Evolutionary conservation across 192 early-diverging fungal species (phyloP).

Genomic region (Phlyctochytrium planicorne): DNA sequence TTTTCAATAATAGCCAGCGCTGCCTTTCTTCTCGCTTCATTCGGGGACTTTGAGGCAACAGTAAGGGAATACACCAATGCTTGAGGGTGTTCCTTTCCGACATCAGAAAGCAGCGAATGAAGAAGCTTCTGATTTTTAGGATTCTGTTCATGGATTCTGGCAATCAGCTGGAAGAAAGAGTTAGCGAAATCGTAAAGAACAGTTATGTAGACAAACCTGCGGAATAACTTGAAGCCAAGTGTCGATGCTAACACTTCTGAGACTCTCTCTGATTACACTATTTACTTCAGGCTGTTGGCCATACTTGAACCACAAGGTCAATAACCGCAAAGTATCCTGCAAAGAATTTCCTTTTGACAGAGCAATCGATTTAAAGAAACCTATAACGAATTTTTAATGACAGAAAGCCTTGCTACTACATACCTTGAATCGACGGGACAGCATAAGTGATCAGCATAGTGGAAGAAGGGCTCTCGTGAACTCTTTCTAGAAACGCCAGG

Average conservation of each 20-base stretch:
- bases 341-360: constrained; percentile 82
- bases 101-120: constrained; percentile 82
- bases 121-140: constrained; percentile 77
- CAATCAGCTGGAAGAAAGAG: constrained; percentile 65
- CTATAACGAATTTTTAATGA: constrained; percentile 32
- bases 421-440: constrained; percentile 80
- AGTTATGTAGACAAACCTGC: constrained; percentile 52
- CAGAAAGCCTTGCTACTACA: background rate
- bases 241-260: constrained; percentile 80
- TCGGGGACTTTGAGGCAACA: constrained; percentile 92
- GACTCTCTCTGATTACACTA: constrained; percentile 74
- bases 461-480: constrained; percentile 45
- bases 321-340: constrained; percentile 89
- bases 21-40: constrained; percentile 66
- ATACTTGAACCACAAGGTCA: constrained; percentile 96
- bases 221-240: constrained; percentile 99
- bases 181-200: background rate
- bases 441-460: constrained; percentile 62
- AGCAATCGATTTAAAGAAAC: constrained; percentile 91
- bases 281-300: constrained; percentile 84
- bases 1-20: constrained; percentile 89
- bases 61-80: constrained; percentile 94
- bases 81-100: constrained; percentile 94
- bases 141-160: constrained; percentile 80
- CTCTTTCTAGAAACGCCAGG: constrained; percentile 70